Evolutionary conservation across 2,329 filamentous ascomycete genomes (phyloP), one percentile per base, ranked within the genome.

Genomic region (Pestalotiopsis sp.): DNA sequence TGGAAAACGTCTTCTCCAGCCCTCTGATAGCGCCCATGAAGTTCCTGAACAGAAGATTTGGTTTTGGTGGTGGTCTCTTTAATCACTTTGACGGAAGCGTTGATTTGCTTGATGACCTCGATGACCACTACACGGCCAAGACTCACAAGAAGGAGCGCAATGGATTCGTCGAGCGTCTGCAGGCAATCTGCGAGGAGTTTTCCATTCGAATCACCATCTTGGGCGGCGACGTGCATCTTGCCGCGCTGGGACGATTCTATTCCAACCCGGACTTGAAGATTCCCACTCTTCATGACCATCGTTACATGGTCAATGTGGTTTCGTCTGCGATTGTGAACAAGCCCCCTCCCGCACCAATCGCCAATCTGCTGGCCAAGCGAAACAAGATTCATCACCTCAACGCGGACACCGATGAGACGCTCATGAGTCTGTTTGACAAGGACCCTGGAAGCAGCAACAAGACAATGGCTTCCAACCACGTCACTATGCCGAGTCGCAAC

Each of bases 291-390:
- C 87, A 91, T 69, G 96, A 99, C 79, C 92, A 94, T 78, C 90
- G 96, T 68, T 98, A 98, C 80, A 98, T 99, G 90, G 92, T 91
- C 65, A 99, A 99, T 76, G 87, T 99, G 23, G 88, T 98, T 66
- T 97, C 94, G 5, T 98, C 95, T 0, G 95, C 95, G 39, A 98
- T 99, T 75, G 95, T 97, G 73, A 98, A 99, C 79, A 95, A 95
- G 74, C 96, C 96, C 2, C 94, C 95, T 14, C 94, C 95, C 1
- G 90, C 92, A 78, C 95, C 82, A 74, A 92, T 99, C 76, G 94
- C 94, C 12, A 97, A 99, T 79, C 89, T 97, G 62, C 87, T 99
- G 67, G 95, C 97, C 69, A 91, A 92, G 77, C 89, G 96, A 69
- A 98, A 98, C 84, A 98, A 91, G 81, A 88, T 92, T 64, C 90